Evolutionary conservation across 352 stramenopile species (phyloP), one percentile per base, ranked within the genome.

Genomic region (Halophytophthora batemanensis): DNA sequence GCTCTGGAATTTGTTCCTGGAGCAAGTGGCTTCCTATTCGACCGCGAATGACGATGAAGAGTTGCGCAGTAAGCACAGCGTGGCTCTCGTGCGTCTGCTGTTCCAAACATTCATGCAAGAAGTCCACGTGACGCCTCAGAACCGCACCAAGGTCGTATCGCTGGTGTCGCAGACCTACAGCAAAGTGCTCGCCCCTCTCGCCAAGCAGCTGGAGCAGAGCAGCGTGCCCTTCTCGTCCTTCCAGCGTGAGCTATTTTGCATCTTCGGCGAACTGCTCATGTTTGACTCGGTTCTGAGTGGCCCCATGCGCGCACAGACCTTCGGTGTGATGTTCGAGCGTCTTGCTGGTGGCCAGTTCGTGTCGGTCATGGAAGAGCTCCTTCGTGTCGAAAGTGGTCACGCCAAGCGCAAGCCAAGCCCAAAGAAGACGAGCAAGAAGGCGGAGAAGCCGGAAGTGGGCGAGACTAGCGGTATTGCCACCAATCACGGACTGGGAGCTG

Each of bases 51-150:
- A 60, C n/a, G 43, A 68, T 45, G 28, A 34, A 25, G 13, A 50
- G 22, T n/a, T 50, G 21, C 18, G 34, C 17, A 64, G 44, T 14
- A 25, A 45, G 0, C 59, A 45, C 34, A 59, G 53, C 45, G 59
- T 92, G 23, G 61, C 65, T 1, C 54, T 92, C 50, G 76, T 75
- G 19, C 85, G 85, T 6, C 71, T 86, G n/a, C 45, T 93, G 6
- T 87, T 92, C 52, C 75, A 81, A 41, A 64, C 74, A 17, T 95
- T 92, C 23, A 45, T 88, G 1, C 77, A 93, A 50, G 82, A 95
- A 60, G 69, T 95, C 45, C 78, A 93, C 41, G 82, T 92, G 46
- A 83, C 77, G 21, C 77, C 80, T 31, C 71, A 90, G 53, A 90
- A 86, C 46, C 82, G 79, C 18, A 54, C 44, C 1, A 90, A 87